These are phyloP conservation scores for Populus hybrid DNA, from an alignment of 441 rosid genomes.

Conservation along the genomic window DNA sequence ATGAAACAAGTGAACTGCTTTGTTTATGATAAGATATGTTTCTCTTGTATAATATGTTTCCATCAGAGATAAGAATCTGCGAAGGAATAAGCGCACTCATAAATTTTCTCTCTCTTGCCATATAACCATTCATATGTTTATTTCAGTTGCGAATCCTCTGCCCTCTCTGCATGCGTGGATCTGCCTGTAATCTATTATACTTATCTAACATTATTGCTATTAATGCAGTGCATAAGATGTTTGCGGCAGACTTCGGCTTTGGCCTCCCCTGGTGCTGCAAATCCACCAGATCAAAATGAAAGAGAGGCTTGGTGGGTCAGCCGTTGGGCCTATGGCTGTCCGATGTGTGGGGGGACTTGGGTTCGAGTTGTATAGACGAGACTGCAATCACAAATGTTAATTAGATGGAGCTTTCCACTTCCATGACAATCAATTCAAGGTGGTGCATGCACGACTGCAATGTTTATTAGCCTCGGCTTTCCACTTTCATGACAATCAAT, in stretches of 20 bases:
- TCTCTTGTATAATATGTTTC: too few species aligned
- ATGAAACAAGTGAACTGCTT: too few species aligned
- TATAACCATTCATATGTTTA: neutral
- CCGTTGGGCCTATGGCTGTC: slow-evolving; percentile 97
- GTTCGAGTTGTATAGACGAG: slow-evolving; percentile 78
- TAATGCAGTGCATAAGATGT: slow-evolving; percentile 93
- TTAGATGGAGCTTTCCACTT: neutral
- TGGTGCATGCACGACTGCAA: neutral
- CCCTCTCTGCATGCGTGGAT: neutral
- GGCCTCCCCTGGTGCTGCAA: slow-evolving; percentile 55
- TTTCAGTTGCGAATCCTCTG: neutral
- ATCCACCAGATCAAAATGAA: slow-evolving; percentile 53
- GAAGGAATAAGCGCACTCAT: too few species aligned
- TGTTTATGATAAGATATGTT: too few species aligned
- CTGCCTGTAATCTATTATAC: neutral
- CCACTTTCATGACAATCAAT: too few species aligned
- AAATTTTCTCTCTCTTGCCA: neutral
- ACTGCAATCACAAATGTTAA: neutral
- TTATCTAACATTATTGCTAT: neutral
- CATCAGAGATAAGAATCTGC: too few species aligned
- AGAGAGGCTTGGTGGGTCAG: slow-evolving; percentile 94
- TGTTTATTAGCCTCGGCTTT: too few species aligned
- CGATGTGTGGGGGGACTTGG: slow-evolving; percentile 99
- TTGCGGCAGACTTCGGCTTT: slow-evolving; percentile 95
- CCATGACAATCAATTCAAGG: neutral